These are phyloP conservation scores for Ambrosia trifida DNA, from an alignment of 129 eudicot species.

Conservation along the genomic window DNA sequence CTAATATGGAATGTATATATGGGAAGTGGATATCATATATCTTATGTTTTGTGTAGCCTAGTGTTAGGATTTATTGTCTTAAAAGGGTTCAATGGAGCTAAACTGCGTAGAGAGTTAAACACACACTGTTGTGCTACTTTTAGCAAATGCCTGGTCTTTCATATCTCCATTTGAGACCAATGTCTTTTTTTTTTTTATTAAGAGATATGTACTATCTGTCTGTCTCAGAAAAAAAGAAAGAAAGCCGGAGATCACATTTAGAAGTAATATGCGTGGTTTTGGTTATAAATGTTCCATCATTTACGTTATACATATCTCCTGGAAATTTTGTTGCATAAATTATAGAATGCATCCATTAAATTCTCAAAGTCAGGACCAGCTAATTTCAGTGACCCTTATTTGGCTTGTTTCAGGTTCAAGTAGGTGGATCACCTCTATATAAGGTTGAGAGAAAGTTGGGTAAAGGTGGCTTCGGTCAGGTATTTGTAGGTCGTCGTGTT, in stretches of 20 bases:
- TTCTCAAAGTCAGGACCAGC: not conserved
- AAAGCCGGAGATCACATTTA: not conserved
- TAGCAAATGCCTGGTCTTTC: not conserved
- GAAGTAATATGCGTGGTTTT: not conserved
- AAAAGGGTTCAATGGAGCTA: not conserved
- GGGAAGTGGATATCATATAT: not conserved
- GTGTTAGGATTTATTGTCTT: not conserved
- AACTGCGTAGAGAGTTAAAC: not conserved
- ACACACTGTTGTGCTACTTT: not conserved
- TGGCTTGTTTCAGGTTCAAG: conserved; percentile 62
- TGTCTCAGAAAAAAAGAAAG: not conserved
- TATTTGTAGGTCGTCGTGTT: conserved; percentile 80
- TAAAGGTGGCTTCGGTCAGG: conserved; percentile 92
- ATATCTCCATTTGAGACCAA: not conserved
- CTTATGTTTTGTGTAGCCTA: not conserved
- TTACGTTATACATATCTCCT: not conserved
- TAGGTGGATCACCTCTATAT: conserved; percentile 75
- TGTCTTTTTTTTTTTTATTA: too few species aligned
- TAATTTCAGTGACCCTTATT: conserved; percentile 1
- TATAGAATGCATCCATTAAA: conserved; percentile 1
- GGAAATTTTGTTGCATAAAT: conserved; percentile 1
- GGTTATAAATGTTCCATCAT: not conserved
- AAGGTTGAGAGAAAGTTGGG: conserved; percentile 84
- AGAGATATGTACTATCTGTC: not conserved
- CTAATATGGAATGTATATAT: not conserved